These are phyloP conservation scores for Hibiscus mutabilis DNA, from an alignment of 345 rosid species.

Conservation along the genomic window DNA sequence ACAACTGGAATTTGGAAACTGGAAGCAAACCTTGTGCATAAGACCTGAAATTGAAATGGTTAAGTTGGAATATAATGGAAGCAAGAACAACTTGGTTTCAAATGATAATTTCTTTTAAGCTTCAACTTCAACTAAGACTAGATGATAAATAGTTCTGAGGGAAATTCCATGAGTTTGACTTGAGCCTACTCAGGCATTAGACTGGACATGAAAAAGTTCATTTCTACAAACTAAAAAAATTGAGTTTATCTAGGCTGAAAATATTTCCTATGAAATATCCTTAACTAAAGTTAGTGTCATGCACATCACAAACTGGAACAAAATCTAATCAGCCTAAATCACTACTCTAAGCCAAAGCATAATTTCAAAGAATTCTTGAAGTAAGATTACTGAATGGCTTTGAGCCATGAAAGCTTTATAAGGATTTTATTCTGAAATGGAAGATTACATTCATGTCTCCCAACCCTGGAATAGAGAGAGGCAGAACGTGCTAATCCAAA, in stretches of 20 bases:
- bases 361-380: neutral
- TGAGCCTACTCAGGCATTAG: neutral
- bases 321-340: neutral
- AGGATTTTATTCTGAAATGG: neutral
- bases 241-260: neutral
- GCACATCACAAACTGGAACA: neutral
- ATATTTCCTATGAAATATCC: constrained; percentile 5
- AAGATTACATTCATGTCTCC: neutral
- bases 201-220: neutral
- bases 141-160: neutral
- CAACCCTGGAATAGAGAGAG: neutral
- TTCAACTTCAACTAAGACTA: neutral
- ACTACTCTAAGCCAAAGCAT: neutral
- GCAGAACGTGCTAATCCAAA: neutral
- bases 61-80: neutral
- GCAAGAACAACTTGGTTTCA: neutral
- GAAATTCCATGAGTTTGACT: neutral
- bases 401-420: neutral
- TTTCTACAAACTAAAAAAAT: neutral
- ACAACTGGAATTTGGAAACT: neutral
- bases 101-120: neutral
- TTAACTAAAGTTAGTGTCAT: neutral
- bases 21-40: neutral
- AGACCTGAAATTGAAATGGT: neutral
- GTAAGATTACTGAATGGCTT: neutral